Conservation (phyloP, 805 yeast species). For the Pichia thaimueangensis region DNA sequence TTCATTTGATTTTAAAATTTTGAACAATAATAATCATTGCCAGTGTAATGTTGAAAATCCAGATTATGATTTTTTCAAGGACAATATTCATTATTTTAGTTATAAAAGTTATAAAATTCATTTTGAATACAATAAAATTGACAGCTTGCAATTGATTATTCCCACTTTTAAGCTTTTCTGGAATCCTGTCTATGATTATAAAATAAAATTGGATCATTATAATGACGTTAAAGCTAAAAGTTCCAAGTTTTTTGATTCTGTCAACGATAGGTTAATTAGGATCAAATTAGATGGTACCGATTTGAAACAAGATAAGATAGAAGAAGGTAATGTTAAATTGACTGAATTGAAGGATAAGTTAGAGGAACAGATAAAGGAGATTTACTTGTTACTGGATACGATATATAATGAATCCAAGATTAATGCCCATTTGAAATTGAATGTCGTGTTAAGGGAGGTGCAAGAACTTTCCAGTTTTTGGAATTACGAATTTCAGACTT, state of each 20-base stretch:
- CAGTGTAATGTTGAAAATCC: constrained; percentile 38
- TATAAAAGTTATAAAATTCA: constrained; percentile 71
- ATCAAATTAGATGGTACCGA: constrained; percentile 62
- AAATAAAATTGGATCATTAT: constrained; percentile 59
- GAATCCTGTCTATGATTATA: constrained; percentile 64
- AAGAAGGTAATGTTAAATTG: constrained; percentile 58
- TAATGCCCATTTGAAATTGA: constrained; percentile 63
- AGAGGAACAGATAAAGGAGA: constrained; percentile 41
- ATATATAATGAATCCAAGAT: constrained; percentile 52
- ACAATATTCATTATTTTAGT: constrained; percentile 81
- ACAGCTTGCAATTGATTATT: constrained; percentile 67
- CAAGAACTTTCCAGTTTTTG: constrained; percentile 82
- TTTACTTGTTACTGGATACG: constrained; percentile 40
- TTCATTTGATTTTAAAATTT: constrained; percentile 8
- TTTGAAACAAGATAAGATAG: constrained; percentile 62
- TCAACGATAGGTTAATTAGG: constrained; percentile 59
- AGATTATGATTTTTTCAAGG: constrained; percentile 71
- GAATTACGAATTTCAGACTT: constrained; percentile 77
- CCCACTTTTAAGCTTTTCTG: constrained; percentile 70
- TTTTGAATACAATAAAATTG: constrained; percentile 71
- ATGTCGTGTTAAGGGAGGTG: constrained; percentile 58
- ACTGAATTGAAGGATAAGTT: constrained; percentile 51
- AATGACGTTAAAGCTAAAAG: constrained; percentile 48
- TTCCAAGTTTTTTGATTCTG: constrained; percentile 62
- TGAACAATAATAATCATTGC: constrained; percentile 25